Evolutionary conservation across 2,329 filamentous ascomycete genomes (phyloP), one percentile per base, ranked within the genome.

Genomic region (Myriosclerotinia scirpicola): DNA sequence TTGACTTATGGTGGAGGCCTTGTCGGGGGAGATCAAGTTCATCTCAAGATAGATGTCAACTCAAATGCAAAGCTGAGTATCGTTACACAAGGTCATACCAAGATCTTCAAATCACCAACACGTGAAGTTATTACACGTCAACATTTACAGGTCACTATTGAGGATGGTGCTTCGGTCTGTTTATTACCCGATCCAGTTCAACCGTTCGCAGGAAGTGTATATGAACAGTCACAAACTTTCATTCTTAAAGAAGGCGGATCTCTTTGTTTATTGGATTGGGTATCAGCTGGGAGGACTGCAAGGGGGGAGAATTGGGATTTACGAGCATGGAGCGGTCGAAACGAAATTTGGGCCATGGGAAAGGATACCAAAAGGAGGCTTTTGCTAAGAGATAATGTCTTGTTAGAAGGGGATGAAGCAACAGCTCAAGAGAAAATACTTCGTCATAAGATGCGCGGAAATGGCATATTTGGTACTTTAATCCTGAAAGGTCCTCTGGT

Each of bases 1-100:
- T 84, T 99, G 59, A 97, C 93, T 0, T 99, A 98, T 76, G 95
- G 95, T 60, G 95, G 95, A 54, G 95, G 95, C 2, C 86, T 99
- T 17, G 91, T 99, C 1, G 91, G 90, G 15, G 93, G 93, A 53
- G 95, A 99, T 77, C 82, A 85, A 70, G 89, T 98, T 77, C 82
- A 89, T 74, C 85, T 99, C 36, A 81, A 67, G 11, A 84, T 97
- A 69, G 83, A 84, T 12, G 81, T 97, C 58, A 85, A 86, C 14
- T 72, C 82, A 3, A 79, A 80, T 2, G 89, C 92, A 5, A 88
- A 87, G 68, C 84, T 97, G 64, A 87, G 83, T 72, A 79, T 89
- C 46, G 85, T 86, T 68, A 89, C 87, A 0, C 87, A 89, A 81
- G 94, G 94, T 63, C 92, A 93, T 79, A 98, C 95, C 68, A 99